phyloP scores from a whole-genome alignment of 768 basidiomycete species.

The Auriscalpium orientale region DNA sequence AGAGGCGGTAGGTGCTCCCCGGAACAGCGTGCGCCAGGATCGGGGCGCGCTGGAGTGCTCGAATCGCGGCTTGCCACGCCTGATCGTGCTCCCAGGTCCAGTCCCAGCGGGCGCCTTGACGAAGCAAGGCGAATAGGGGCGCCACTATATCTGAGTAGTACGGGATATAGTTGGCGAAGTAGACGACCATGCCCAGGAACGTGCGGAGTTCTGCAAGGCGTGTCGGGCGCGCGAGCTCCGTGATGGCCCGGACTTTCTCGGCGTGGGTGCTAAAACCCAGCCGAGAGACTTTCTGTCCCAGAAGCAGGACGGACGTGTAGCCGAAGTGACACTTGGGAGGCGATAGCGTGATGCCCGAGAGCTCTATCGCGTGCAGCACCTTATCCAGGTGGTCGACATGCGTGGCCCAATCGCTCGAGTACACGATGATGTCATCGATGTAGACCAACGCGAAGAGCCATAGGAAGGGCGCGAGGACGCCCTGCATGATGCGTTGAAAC shows the following conservation, averaged over 20 bases:
- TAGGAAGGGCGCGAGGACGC: conserved; percentile 26
- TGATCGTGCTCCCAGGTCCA: conserved; percentile 19
- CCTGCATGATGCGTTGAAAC: conserved; percentile 35
- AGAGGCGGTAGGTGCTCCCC: conserved; percentile 26
- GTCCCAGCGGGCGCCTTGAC: conserved; percentile 19
- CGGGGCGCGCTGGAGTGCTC: conserved; percentile 24
- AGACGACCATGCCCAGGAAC: conserved; percentile 24
- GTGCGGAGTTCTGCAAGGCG: conserved; percentile 13
- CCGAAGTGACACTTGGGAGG: background rate
- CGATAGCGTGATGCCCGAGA: background rate
- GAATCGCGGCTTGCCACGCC: conserved; percentile 24
- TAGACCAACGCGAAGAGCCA: conserved; percentile 36
- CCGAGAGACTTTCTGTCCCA: conserved; percentile 15
- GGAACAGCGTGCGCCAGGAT: conserved; percentile 24
- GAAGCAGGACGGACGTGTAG: background rate
- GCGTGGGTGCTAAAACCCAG: conserved; percentile 1
- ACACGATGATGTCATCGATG: conserved; percentile 36
- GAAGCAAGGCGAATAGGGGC: conserved; percentile 27
- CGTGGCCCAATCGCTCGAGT: conserved; percentile 21
- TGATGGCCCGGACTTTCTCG: conserved; percentile 18
- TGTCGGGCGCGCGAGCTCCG: conserved; percentile 2
- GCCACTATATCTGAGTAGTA: conserved; percentile 27
- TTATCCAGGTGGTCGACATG: conserved; percentile 17
- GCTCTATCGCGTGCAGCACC: conserved; percentile 9
- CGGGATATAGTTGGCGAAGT: conserved; percentile 30